These are phyloP conservation scores for Coniochaeta pulveracea DNA, from an alignment of 2,329 filamentous ascomycete species.

Conservation along the genomic window DNA sequence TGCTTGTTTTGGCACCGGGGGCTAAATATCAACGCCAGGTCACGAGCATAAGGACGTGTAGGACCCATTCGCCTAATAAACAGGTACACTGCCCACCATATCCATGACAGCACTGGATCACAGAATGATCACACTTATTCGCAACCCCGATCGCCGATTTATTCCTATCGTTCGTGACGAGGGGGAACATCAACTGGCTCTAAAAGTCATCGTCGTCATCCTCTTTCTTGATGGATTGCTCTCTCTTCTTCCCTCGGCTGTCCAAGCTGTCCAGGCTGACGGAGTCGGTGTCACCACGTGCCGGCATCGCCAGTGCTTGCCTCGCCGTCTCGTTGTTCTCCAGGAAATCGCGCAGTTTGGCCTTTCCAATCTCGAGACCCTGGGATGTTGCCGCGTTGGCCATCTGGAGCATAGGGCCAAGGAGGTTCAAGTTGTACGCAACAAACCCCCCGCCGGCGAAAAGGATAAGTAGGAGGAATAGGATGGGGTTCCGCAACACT, in stretches of 20 bases:
- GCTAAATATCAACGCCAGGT: too few species aligned
- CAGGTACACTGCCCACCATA: too few species aligned
- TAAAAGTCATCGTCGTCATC: conserved; percentile 54
- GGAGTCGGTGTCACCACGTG: conserved; percentile 30
- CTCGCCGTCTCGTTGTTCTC: conserved; percentile 77
- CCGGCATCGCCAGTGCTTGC: conserved; percentile 69
- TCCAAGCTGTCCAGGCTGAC: conserved; percentile 52
- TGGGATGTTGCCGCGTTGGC: conserved; percentile 78
- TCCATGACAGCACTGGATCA: too few species aligned
- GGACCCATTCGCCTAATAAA: too few species aligned
- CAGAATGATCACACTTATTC: too few species aligned
- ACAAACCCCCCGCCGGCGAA: conserved; percentile 69
- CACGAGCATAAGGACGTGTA: too few species aligned
- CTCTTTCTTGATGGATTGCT: conserved; percentile 18
- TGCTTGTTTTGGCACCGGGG: too few species aligned
- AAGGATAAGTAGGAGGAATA: conserved; percentile 81
- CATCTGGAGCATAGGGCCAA: conserved; percentile 95
- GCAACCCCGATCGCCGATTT: too few species aligned
- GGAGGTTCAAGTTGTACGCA: conserved; percentile 87
- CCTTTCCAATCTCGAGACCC: conserved; percentile 83
- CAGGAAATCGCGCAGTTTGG: conserved; percentile 80
- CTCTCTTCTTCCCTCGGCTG: conserved; percentile 42
- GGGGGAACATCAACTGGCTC: conserved; percentile 10
- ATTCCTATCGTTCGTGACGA: too few species aligned
- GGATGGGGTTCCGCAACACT: conserved; percentile 90